Base-by-base conservation (phyloP, 2,329 filamentous ascomycete genomes). In the Cordyceps fumosorosea region DNA sequence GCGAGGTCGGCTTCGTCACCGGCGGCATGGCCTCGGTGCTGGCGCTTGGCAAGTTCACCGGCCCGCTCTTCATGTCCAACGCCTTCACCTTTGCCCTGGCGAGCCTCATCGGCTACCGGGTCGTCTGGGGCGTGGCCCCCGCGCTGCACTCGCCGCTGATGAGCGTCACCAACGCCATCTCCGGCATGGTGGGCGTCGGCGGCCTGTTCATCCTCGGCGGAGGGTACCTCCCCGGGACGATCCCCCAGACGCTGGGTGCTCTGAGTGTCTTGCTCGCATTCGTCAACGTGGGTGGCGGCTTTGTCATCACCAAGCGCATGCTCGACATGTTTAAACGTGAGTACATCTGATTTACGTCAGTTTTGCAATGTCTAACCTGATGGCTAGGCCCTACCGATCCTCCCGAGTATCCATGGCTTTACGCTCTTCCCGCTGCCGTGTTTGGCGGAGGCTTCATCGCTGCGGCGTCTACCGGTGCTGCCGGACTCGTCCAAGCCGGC, bases 121-220 rank as follows among this genome's bases (percentile, higher is more conserved):
- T 90, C 6, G 90, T 96, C 26, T 96, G 91, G 91, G 91, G 91
- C 59, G 91, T 96, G 14, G 78, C 81, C 0, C 91, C 91, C 8
- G 90, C 91, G 42, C 80, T 96, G 5, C 92, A 96, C 73, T 93
- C 90, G 2, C 92, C 91, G 1, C 78, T 96, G 5, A 96, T 96
- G 92, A 93, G 89, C 67, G 91, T 96, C 42, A 96, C 92, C 8
- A 96, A 96, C 72, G 92, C 92, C 32, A 96, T 96, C 68, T 95
- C 90, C 37, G 91, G 89, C 74, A 91, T 96, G 89, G 92, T 96
- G 34, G 92, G 91, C 63, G 82, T 96, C 64, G 92, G 91, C 62
- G 91, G 92, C 14, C 81, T 96, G 66, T 96, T 96, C 76, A 87
- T 96, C 60, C 88, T 96, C 77, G 92, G 91, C 14, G 91, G 91